phyloP scores from a whole-genome alignment of 73 alveolate species.

The Durusdinium trenchii region DNA sequence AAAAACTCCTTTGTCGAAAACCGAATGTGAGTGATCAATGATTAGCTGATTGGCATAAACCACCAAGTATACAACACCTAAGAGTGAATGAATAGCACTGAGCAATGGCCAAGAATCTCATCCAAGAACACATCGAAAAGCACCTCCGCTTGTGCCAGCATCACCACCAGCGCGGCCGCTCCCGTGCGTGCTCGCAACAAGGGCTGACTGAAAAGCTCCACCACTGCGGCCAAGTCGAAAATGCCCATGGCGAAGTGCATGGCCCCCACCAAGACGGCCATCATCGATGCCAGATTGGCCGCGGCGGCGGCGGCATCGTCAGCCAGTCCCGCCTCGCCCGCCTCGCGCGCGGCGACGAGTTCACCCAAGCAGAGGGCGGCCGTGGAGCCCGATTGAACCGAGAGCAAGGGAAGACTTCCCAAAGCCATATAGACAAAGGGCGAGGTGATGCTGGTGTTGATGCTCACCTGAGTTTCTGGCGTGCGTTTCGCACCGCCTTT shows the following conservation, averaged over 20 bases:
- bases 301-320: neutral
- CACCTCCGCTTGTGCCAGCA: slow-evolving; percentile 52
- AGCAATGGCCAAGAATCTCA: neutral
- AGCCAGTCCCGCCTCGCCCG: neutral
- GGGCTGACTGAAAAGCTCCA: slow-evolving; percentile 82
- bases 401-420: slow-evolving; percentile 67
- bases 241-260: slow-evolving; percentile 71
- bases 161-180: slow-evolving; percentile 64
- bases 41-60: too few relatives aligned
- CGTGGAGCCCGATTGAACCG: slow-evolving; percentile 93
- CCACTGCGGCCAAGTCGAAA: slow-evolving; percentile 66
- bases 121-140: slow-evolving; percentile 31
- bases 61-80: too few relatives aligned
- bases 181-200: slow-evolving; percentile 90
- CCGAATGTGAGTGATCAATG: neutral
- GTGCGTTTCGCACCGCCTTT: too few relatives aligned
- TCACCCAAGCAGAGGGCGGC: slow-evolving; percentile 83
- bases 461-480: too few relatives aligned
- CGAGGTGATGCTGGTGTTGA: slow-evolving; percentile 58
- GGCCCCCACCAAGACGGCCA: slow-evolving; percentile 84
- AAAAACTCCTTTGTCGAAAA: neutral
- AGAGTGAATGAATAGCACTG: neutral
- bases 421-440: slow-evolving; percentile 40
- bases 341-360: slow-evolving; percentile 49
- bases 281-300: slow-evolving; percentile 54